Evolutionary conservation across 2,329 filamentous ascomycete species (phyloP).

Genomic region (Aspergillus glaucus): DNA sequence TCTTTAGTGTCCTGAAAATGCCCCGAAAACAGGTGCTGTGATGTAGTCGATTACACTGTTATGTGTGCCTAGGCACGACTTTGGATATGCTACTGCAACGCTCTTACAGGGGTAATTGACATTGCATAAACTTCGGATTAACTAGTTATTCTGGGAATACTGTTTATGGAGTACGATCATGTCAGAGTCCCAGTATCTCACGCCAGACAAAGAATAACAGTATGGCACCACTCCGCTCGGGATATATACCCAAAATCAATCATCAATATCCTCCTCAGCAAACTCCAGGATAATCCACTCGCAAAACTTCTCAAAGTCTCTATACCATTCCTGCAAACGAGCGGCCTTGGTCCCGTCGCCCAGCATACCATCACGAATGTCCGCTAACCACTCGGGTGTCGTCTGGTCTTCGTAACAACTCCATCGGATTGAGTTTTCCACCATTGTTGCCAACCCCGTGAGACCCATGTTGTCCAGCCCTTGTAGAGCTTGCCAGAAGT

Average conservation of each 20-base stretch:
- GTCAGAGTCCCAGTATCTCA: no score
- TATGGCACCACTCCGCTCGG: no score
- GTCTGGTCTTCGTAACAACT: constrained; percentile 78
- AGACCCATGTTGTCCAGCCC: constrained; percentile 88
- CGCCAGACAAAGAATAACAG: no score
- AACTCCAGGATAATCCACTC: constrained; percentile 82
- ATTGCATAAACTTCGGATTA: no score
- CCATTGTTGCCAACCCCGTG: constrained; percentile 76
- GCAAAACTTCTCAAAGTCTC: constrained; percentile 84
- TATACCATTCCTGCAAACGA: constrained; percentile 69
- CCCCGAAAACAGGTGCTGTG: not conserved
- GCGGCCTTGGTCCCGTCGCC: constrained; percentile 65
- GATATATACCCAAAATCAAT: not conserved
- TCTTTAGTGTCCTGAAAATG: not conserved
- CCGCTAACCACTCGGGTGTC: constrained; percentile 63
- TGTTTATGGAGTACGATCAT: no score
- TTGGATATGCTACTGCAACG: no score
- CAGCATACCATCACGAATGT: constrained; percentile 66
- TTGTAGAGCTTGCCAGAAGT: constrained; percentile 90
- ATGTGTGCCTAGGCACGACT: no score
- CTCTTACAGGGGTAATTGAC: no score
- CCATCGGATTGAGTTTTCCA: constrained; percentile 90
- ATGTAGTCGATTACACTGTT: no score
- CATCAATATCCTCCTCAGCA: constrained; percentile 44
- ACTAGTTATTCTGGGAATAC: no score